Base-by-base conservation (phyloP, 768 basidiomycete species). In the Daedaleopsis sinensis region DNA sequence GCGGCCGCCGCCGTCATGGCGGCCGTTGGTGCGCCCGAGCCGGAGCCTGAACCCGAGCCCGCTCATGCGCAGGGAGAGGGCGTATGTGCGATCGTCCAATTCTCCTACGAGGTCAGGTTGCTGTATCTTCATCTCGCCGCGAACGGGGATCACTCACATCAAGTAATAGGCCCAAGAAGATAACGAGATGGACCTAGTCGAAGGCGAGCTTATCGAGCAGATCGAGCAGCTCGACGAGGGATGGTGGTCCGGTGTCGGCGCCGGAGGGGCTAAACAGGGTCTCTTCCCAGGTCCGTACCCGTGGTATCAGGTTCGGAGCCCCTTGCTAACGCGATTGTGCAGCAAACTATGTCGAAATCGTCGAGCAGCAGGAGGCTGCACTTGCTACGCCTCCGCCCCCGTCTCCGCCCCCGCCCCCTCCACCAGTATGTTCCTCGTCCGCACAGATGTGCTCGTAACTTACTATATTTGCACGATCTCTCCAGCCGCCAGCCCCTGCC, bases 311-410 rank as follows among this genome's bases (percentile, higher is more conserved):
- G 63, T 39, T 56, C n/a, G 15, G 21, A n/a, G n/a, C n/a, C n/a
- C 37, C 5, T 19, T 21, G 9, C 36, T 51, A 19, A 38, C 43
- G 21, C 38, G 23, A 18, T 9, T 7, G 23, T 19, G 32, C 66
- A 89, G 91, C 94, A 8, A 95, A 94, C 71, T 97, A 96, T 67
- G 94, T 96, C 43, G 90, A 95, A 67, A 66, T 92, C 38, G 71
- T 93, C 15, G 87, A 89, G 63, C 70, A 89, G 63, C 70, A 74
- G 36, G 78, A 79, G 38, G 79, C 76, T 13, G 82, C 77, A 35
- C 80, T 73, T 15, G 74, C 77, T 10, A 75, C 80, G 11, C 78
- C 85, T 0, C 83, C 83, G 0, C 81, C 87, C 0, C 82, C 87
- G 0, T 83, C 88, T 0, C 86, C 89, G 0, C 86, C 86, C 0